Evolutionary conservation across 495 filamentous ascomycete species (phyloP).

Genomic region (Apodospora peruviana): DNA sequence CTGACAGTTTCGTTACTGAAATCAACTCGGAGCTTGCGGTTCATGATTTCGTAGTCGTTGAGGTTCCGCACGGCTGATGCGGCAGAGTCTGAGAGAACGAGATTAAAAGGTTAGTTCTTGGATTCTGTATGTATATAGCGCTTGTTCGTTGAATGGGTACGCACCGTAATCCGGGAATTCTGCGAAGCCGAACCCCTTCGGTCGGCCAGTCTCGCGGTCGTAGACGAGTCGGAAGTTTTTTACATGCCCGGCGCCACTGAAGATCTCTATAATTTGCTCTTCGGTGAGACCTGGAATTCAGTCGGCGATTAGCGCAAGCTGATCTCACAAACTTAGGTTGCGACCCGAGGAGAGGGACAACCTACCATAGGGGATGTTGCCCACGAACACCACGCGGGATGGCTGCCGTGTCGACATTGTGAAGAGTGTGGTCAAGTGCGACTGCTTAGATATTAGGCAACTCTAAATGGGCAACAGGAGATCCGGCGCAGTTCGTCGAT

Average conservation of each 20-base stretch:
- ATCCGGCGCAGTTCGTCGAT: not conserved
- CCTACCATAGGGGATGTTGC: slow-evolving; percentile 71
- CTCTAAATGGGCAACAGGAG: not conserved
- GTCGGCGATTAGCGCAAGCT: not conserved
- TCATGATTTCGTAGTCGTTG: slow-evolving; percentile 95
- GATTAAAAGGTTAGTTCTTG: not conserved
- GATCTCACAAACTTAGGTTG: too few species aligned
- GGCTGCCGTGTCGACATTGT: slow-evolving; percentile 49
- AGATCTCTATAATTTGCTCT: slow-evolving; percentile 88
- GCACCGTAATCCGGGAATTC: slow-evolving; percentile 75
- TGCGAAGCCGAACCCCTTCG: slow-evolving; percentile 94
- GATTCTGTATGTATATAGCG: too few species aligned
- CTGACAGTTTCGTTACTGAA: slow-evolving; percentile 87
- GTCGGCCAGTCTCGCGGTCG: slow-evolving; percentile 89
- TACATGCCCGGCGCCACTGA: slow-evolving; percentile 80
- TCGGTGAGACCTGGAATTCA: slow-evolving; percentile 69
- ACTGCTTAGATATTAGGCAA: not conserved
- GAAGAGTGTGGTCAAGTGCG: not conserved
- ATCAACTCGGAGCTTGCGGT: slow-evolving; percentile 87
- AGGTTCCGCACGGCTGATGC: slow-evolving; percentile 93
- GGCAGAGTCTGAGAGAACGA: slow-evolving; percentile 61
- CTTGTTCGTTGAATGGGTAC: too few species aligned
- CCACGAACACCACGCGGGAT: slow-evolving; percentile 68
- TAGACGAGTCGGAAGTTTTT: slow-evolving; percentile 92
- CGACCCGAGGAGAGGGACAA: too few species aligned